Evolutionary conservation across 768 basidiomycete genomes (phyloP), one percentile per base, ranked within the genome.

Genomic region (Hygrophoropsis aurantiaca): DNA sequence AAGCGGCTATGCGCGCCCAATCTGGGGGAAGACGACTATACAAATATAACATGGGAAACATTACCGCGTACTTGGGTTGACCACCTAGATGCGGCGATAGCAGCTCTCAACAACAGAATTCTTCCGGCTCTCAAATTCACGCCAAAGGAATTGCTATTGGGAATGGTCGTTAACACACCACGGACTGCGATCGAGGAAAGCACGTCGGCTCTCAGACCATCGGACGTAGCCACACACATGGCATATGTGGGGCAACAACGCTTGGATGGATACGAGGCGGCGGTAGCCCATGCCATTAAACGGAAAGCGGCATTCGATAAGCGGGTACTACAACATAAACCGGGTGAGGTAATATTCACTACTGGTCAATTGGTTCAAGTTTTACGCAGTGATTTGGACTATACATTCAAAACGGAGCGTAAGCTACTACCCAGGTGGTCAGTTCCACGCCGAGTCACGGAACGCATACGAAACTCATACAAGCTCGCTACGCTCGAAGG

Each of bases 391-490:
- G 47, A 59, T 9, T 53, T 60, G 2, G 59, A 58, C 20, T 46
- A 54, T 30, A 71, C 59, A 0, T 49, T 59, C n/a, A 42, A 43
- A 7, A 59, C 58, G 1, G 43, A 57, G 4, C 27, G 54, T 7
- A 73, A 72, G 42, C 46, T 73, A 3, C 40, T 57, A 3, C 62
- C 61, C 1, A 59, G 51, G 16, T 73, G 66, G 66, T 70, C 66
- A 2, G 46, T 49, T 10, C 68, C 66, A 3, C 35, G 38, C 11
- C 34, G 53, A 0, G 47, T 69, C 8, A 16, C 40, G 8, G 15
- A 40, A 0, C 25, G 55, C 1, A n/a, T 19, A 0, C 30, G 34
- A 3, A 66, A 64, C 44, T 64, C 58, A 0, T 64, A 66, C 54
- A 47, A 11, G 0, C 47, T 64, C 7, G 55, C 58, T 26, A 60